These are phyloP conservation scores for Apiotrichum laibachii DNA, from an alignment of 1,284 basidiomycete genomes.

Conservation along the genomic window DNA sequence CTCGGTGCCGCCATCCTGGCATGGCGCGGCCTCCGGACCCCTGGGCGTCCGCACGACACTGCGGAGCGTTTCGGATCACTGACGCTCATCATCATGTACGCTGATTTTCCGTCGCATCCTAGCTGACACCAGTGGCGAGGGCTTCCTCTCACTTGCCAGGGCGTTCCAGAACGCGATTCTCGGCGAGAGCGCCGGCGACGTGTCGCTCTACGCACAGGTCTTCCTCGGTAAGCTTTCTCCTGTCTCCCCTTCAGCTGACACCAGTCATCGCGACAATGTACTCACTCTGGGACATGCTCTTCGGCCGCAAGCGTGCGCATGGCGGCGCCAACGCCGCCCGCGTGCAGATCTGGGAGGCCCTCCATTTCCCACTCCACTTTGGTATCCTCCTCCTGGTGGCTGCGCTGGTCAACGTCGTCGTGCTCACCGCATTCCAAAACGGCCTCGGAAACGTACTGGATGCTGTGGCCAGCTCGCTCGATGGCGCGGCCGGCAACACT, in stretches of 20 bases:
- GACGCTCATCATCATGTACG: no score
- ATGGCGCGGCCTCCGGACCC: slow-evolving; percentile 3
- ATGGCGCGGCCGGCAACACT: no score
- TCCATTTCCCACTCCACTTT: slow-evolving; percentile 20
- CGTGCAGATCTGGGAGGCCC: slow-evolving; percentile 26
- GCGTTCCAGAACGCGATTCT: slow-evolving; percentile 3
- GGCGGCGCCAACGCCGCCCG: slow-evolving; percentile 15
- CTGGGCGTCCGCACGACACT: not conserved
- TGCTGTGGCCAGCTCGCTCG: no score
- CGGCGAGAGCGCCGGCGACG: slow-evolving; percentile 2
- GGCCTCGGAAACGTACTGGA: no score
- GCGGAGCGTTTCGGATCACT: slow-evolving; percentile 22
- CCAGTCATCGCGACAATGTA: slow-evolving; percentile 22
- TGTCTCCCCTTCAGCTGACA: slow-evolving; percentile 14
- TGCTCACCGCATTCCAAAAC: not conserved
- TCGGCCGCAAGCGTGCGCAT: slow-evolving; percentile 23
- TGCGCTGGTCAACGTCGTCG: slow-evolving; percentile 3
- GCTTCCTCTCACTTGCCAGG: slow-evolving; percentile 3
- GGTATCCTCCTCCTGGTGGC: slow-evolving; percentile 10
- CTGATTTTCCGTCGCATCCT: no score
- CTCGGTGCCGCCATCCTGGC: slow-evolving; percentile 4
- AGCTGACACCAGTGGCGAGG: slow-evolving; percentile 7
- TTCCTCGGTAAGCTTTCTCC: slow-evolving; percentile 14
- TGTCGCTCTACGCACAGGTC: slow-evolving; percentile 27
- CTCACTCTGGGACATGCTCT: slow-evolving; percentile 33